A percentile compares a stretch with the other conserved stretches of the same genome.
These are phyloP conservation scores for Venturia nashicola DNA, from an alignment of 2,329 filamentous ascomycete species.

Conservation along the genomic window DNA sequence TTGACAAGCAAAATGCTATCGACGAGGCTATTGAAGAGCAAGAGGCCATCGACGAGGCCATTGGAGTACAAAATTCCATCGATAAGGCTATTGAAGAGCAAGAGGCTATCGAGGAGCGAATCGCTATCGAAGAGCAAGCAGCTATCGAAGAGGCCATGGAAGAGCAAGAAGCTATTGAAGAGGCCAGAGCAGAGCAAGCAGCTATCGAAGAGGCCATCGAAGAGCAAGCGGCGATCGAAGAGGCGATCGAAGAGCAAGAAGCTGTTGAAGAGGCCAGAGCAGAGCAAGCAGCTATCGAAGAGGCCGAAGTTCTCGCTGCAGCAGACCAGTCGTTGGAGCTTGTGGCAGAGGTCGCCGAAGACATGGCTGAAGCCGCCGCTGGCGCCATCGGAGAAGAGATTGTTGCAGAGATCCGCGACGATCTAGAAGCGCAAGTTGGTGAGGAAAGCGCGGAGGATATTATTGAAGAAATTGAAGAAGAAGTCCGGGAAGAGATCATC, in stretches of 20 bases:
- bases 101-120: background rate
- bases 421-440: background rate
- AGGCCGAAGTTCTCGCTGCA: background rate
- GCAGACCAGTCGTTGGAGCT: background rate
- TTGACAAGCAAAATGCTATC: background rate
- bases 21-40: background rate
- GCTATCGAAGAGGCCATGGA: background rate
- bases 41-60: background rate
- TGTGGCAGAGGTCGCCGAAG: slow-evolving; percentile 1
- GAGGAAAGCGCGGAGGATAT: background rate
- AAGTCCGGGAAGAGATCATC: background rate
- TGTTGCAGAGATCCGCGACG: background rate
- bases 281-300: background rate
- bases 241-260: background rate
- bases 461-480: background rate
- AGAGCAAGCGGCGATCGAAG: background rate
- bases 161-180: background rate
- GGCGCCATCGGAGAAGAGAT: background rate
- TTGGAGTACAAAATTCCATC: background rate
- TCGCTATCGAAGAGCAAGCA: background rate
- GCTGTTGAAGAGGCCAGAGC: background rate
- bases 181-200: background rate
- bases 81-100: background rate
- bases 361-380: background rate
- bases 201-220: background rate